phyloP scores from a whole-genome alignment of 2,329 filamentous ascomycete genomes.

The Tolypocladium ophioglossoides region DNA sequence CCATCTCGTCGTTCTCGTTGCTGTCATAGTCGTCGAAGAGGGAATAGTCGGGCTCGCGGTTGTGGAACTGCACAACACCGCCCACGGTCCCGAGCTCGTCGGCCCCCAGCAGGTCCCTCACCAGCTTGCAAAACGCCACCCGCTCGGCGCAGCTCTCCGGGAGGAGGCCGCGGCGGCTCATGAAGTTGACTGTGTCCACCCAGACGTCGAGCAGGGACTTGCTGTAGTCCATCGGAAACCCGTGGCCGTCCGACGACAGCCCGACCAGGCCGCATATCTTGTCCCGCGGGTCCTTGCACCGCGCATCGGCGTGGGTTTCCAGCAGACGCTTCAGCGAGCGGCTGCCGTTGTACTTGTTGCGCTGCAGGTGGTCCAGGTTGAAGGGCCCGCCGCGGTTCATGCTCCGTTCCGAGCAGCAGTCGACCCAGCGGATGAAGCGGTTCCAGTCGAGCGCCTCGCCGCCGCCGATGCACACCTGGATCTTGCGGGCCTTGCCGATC shows the following conservation, averaged over 20 bases:
- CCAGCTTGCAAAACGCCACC: constrained; percentile 2
- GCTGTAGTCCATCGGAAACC: constrained; percentile 12
- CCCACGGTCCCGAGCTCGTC: constrained; percentile 3
- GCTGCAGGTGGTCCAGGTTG: constrained; percentile 3
- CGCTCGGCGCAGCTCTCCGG: constrained; percentile 1
- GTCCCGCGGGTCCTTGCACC: constrained; percentile 11
- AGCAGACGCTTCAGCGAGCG: constrained; percentile 5
- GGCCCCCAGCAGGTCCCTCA: constrained; percentile 4
- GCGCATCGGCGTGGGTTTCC: constrained; percentile 3
- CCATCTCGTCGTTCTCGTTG: constrained; percentile 1
- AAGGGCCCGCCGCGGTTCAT: constrained; percentile 2
- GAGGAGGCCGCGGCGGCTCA: constrained; percentile 5
- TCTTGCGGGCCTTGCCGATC: constrained; percentile 6
- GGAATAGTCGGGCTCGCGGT: neutral
- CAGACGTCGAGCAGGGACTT: constrained; percentile 13
- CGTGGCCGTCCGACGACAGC: constrained; percentile 7
- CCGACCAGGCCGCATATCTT: constrained; percentile 15
- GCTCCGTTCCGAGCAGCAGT: neutral
- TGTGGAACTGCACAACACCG: constrained; percentile 4
- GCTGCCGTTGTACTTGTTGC: constrained; percentile 6
- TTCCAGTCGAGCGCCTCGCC: constrained; percentile 2
- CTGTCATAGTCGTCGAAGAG: neutral
- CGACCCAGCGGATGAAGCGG: constrained; percentile 4
- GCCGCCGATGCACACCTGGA: constrained; percentile 4
- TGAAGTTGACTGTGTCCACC: constrained; percentile 10